Base-by-base conservation (phyloP, 208 protist genomes). In the Acanthamoeba lenticulata region DNA sequence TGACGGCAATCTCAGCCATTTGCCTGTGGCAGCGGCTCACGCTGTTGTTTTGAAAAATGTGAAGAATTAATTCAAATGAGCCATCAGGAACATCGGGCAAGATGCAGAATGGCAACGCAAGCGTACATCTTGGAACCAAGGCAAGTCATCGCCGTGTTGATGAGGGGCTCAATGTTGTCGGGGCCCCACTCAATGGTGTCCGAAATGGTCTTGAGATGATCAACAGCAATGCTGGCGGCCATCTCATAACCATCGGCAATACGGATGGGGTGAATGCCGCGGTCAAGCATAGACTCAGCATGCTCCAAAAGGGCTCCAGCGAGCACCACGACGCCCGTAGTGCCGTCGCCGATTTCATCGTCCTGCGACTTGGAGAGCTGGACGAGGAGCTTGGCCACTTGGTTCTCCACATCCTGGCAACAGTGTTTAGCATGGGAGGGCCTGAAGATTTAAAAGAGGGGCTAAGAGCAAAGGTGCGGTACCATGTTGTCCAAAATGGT, bases 261-360 rank as follows among this genome's bases (percentile, higher is more conserved):
- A 40, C 83, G 79, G 40, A 52, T 74, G 52, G 95, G 95, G 77
- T 96, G 95, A 62, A 96, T 95, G 86, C 95, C 95, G 21, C 60
- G 94, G 93, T 99, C 99, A 3, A 99, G 97, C 7, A 99, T 97
- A 24, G 83, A 69, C 65, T 98, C 93, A 0, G 99, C 99, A 93
- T 99, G 98, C 96, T 99, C 99, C 1, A 99, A 96, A 15, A 99
- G 97, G 21, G 99, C 98, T 69, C 99, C 99, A 32, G 99, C 99
- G 32, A 99, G 97, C 90, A 99, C 99, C 1, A 99, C 99, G 45
- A 99, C 99, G 67, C 99, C 99, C 17, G 99, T 99, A 3, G 99
- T 99, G 45, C 99, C 99, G 96, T 99, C 99, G 79, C 99, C 99
- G 95, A 99, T 99, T 97, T 99, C 99, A 49, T 99, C 99, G 95